Evolutionary conservation across 345 rosid species (phyloP), one percentile per base, ranked within the genome.

Genomic region (Populus simonii): DNA sequence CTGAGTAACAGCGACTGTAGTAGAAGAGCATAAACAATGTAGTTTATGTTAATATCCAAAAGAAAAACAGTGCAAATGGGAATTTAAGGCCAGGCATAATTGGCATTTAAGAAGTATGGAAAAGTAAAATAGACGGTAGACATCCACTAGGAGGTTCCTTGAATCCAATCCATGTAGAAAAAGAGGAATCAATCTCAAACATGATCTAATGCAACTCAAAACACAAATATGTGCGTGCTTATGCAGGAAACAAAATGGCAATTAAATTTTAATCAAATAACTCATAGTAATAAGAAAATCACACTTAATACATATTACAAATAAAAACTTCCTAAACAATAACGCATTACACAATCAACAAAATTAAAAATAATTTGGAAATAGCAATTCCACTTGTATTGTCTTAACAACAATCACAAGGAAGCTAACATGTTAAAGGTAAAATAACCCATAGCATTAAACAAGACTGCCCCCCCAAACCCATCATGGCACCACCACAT

Each of bases 1-100:
- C 89, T 93, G 97, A 53, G 98, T 96, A n/a, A 96, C 91, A 67
- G 97, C 99, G 89, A 95, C 99, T 96, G 91, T 70, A 59, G 78
- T 57, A 70, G 74, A 72, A 70, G 25, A 76, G 63, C 63, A 57
- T 9, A 57, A 57, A 57, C 7, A 23, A 57, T 57, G 27, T 25
- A n/a, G 63, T 57, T 25, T 57, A 79, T 57, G 51, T 68, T 45
- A 47, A 79, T 74, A 79, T 78, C 20, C 47, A 38, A 59, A 5
- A 57, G 63, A 57, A 3, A 8, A 3, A n/a, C 4, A 8, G 5
- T 57, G 63, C 63, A 57, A n/a, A 10, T 57, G 63, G 10, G 25
- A n/a, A n/a, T 22, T 57, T n/a, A 57, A 22, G 63, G 22, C 62
- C 27, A 57, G 11, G 12, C 25, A 57, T n/a, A n/a, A 57, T 4